Base-by-base conservation (phyloP, 2,329 filamentous ascomycete species). In the Exophiala aquamarina region DNA sequence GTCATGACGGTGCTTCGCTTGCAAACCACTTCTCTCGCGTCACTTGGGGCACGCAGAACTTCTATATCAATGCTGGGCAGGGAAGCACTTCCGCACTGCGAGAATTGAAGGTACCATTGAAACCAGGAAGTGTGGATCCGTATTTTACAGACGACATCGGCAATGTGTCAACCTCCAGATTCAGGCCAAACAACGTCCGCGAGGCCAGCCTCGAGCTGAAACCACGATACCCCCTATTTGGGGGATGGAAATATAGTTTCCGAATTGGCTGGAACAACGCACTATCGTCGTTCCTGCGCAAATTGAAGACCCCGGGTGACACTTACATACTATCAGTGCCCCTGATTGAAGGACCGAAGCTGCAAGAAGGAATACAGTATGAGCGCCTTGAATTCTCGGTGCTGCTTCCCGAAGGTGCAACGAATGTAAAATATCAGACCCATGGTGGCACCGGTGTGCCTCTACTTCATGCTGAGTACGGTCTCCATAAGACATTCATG, bases 241-340 rank as follows among this genome's bases (percentile, higher is more conserved):
- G 93, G 50, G 90, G 89, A 51, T 98, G 93, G 93, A 95, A 95
- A 70, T 97, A 96, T 70, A 93, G 88, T 57, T 98, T 97, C 75
- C 89, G 87, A 49, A 84, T 97, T 47, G 93, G 93, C 58, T 98
- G 93, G 93, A 94, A 97, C 72, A 84, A 87, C 42, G 83, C 95
- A 57, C 77, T 94, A 20, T 82, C 82, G 61, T 81, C 80, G 47
- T 93, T 88, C 66, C 66, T 98, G 57, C 84, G 89, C 60, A 76
- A 74, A 60, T 63, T 74, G 18, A 81, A 75, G 59, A 61, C 67
- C 5, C 75, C 79, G 33, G 71, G 75, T 36, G 82, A 89, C 50
- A 79, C 82, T n/a, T 95, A 89, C 62, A 78, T 95, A 8, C 78
- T 98, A 50, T 94, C 89, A 63, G 84, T 96, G 6, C 92, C 93